These are phyloP conservation scores for Chloris gayana DNA, from an alignment of 176 grass and related monocot species.

Conservation along the genomic window DNA sequence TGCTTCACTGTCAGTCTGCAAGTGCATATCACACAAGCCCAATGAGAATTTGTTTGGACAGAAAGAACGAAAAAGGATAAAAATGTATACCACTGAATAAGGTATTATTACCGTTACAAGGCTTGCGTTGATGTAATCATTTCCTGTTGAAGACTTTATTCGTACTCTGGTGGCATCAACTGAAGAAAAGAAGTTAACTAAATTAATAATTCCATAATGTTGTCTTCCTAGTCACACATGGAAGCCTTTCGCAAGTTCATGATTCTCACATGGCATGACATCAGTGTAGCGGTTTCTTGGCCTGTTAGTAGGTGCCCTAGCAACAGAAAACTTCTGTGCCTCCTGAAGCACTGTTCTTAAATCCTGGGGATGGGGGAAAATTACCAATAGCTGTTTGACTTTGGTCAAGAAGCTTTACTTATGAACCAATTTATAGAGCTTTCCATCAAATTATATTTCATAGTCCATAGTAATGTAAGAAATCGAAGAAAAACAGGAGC, in stretches of 20 bases:
- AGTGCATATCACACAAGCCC: conserved; percentile 13
- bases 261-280: conserved; percentile 75
- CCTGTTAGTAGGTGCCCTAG: conserved; percentile 61
- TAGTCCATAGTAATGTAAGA: background rate
- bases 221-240: conserved; percentile 16
- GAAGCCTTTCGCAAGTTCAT: conserved; percentile 12
- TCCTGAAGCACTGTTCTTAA: conserved; percentile 9
- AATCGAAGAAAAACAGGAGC: background rate
- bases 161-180: conserved; percentile 64
- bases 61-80: background rate
- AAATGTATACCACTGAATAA: background rate
- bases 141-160: conserved; percentile 38
- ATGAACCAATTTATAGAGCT: background rate
- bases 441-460: background rate
- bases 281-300: conserved; percentile 87
- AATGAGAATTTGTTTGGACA: conserved; percentile 5
- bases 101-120: conserved; percentile 58
- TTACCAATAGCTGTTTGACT: background rate
- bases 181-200: conserved; percentile 32
- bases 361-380: conserved; percentile 7
- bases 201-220: background rate
- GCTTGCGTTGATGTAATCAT: conserved; percentile 93
- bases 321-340: conserved; percentile 39
- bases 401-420: background rate
- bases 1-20: conserved; percentile 30